phyloP scores from a whole-genome alignment of 495 filamentous ascomycete genomes.

The Aspergillus coremiiformis region DNA sequence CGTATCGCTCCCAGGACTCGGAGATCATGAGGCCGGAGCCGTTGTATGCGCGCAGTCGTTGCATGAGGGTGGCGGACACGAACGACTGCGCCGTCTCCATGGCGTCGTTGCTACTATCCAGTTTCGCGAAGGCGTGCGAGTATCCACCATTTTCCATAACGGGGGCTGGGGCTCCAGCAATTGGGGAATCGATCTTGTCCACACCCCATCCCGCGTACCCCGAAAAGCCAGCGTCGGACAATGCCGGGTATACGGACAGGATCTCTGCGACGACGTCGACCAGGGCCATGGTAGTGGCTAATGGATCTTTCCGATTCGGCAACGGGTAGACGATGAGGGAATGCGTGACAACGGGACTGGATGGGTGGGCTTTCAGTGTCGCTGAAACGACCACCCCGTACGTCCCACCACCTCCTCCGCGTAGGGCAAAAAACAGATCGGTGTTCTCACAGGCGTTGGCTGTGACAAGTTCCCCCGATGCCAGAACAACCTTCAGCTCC shows the following conservation, averaged over 20 bases:
- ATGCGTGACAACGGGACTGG: background rate
- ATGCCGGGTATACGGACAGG: background rate
- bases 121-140: background rate
- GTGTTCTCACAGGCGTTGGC: conserved; percentile 40
- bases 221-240: conserved; percentile 9
- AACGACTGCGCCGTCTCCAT: background rate
- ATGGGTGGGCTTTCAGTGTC: conserved; percentile 31
- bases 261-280: background rate
- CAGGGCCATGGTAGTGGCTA: background rate
- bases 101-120: background rate
- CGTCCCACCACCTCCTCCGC: conserved; percentile 48
- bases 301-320: background rate
- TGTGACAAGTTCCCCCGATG: conserved; percentile 38
- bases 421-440: conserved; percentile 51
- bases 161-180: conserved; percentile 8
- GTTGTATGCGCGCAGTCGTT: conserved; percentile 14
- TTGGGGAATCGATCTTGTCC: conserved; percentile 3
- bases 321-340: background rate
- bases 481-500: conserved; percentile 37
- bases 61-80: background rate
- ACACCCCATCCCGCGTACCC: conserved; percentile 25
- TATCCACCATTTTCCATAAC: conserved; percentile 13
- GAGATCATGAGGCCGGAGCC: conserved; percentile 17
- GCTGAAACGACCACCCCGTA: conserved; percentile 41
- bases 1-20: conserved; percentile 5